Evolutionary conservation across 2,329 filamentous ascomycete species (phyloP), one percentile per base, ranked within the genome.

Genomic region (Aspergillus ruber): DNA sequence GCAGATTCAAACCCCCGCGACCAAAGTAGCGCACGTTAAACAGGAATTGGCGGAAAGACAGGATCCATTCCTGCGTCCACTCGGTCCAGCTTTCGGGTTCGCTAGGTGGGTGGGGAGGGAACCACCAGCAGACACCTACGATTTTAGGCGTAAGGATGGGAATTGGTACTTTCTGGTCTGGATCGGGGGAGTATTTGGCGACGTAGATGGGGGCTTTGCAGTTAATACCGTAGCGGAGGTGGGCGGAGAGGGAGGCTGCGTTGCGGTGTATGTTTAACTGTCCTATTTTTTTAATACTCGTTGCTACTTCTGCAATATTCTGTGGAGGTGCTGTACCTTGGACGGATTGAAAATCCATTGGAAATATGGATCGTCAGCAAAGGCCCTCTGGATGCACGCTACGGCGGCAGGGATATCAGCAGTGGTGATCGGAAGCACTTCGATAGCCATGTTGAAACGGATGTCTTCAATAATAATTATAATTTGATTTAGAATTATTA

Each of bases 121-220:
- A 71, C 85, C 85, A 89, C 78, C 86, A 87, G 48, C 83, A 81
- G 20, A 86, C 82, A 8, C 85, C 85, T 23, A 88, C 74, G 32
- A 88, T 76, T 48, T 78, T 76, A 36, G 56, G 57, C 36, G 8
- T 51, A 8, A 18, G n/a, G 8, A 39, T 15, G 10, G 36, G 36
- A 13, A 39, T 21, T 35, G 33, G 33, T 6, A 12, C 3, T 10
- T 39, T 53, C 43, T 63, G 58, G 45, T 46, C 47, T 18, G 54
- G 18, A 45, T 47, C 71, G 0, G 73, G 69, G 3, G 74, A 67
- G 54, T 84, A 78, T 65, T 83, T 84, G 8, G 83, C 83, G 49
- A 87, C 80, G 55, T 82, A 80, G 67, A 86, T 86, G 33, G 86
- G 76, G 45, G 79, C 83, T 60, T 85, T 82, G 48, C 49, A 55